Base-by-base conservation (phyloP, 768 basidiomycete species). In the Lanmaoa pseudosensibilis region DNA sequence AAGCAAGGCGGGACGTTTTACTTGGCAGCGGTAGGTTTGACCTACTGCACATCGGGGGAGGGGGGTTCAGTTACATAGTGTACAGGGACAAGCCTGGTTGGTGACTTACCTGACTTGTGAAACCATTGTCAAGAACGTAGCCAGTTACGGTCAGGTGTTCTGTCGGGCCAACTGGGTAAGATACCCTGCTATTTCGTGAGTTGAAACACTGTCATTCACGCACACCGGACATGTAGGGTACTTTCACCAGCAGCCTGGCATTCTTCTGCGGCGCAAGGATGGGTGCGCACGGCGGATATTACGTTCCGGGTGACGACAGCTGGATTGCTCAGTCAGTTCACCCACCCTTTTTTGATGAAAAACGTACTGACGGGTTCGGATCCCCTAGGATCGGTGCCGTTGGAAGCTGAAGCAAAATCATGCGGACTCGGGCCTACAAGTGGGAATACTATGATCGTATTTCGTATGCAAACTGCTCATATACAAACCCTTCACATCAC, bases 11-110 rank as follows among this genome's bases (percentile, higher is more conserved):
- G 3, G 40, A 41, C 21, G 15, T 8, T 2, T 16, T 5, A 2
- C 23, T 10, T 44, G 15, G 2, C 43, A 18, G 5, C 1, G 2
- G 44, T 25, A 25, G 5, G 43, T 16, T 44, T 9, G 5, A 44
- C 16, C 15, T 5, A 4, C 5, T 5, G 5, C 38, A 39, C 10
- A 10, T 25, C 10, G 5, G 41, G n/a, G n/a, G n/a, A 44, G 23
- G 16, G 27, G 27, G 3, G 25, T 44, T 21, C 23, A 18, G 4
- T 39, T n/a, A 19, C 10, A 12, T 6, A 12, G 5, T 39, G n/a
- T 19, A 19, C 38, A 39, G 38, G 16, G 23, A 2, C 0, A 0
- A 2, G 16, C 1, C 2, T 10, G 0, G 9, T 5, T 15, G 2
- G 1, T 3, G 23, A 18, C 1, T 18, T 44, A 25, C 16, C 0